phyloP scores from a whole-genome alignment of 129 eudicot species.

The Flaveria robusta region DNA sequence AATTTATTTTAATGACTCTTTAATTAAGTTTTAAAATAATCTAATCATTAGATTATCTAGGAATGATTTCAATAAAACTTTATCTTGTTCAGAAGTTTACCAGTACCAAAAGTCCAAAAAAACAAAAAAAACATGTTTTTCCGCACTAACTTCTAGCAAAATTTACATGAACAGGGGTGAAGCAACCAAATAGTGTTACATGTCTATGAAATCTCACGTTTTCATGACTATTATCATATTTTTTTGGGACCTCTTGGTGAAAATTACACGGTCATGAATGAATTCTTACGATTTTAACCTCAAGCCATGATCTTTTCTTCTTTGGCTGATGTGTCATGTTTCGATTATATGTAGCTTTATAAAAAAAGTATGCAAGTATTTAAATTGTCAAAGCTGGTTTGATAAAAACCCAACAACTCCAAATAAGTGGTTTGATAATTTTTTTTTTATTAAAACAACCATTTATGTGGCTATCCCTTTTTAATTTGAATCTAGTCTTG shows the following conservation, averaged over 20 bases:
- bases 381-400: too few relatives aligned
- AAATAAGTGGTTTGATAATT: neutral
- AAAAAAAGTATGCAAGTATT: too few relatives aligned
- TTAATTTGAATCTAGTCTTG: slow-evolving; percentile 23
- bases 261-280: neutral
- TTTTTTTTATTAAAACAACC: neutral
- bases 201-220: neutral
- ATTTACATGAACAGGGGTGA: neutral
- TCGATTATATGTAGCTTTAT: too few relatives aligned
- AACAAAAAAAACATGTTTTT: neutral
- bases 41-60: neutral
- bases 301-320: neutral
- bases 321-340: too few relatives aligned
- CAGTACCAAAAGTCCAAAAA: too few relatives aligned
- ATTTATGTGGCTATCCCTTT: neutral
- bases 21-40: neutral
- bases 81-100: neutral
- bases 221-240: neutral
- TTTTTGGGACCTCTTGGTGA: neutral
- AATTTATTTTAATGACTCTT: neutral
- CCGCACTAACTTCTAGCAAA: neutral
- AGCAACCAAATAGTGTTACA: neutral
- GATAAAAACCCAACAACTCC: too few relatives aligned
- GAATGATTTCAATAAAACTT: neutral
- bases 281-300: neutral